A percentile compares a stretch with the other conserved stretches of the same genome.
phyloP scores from a whole-genome alignment of 805 yeast species.

The Cyberlindnera suaveolens region DNA sequence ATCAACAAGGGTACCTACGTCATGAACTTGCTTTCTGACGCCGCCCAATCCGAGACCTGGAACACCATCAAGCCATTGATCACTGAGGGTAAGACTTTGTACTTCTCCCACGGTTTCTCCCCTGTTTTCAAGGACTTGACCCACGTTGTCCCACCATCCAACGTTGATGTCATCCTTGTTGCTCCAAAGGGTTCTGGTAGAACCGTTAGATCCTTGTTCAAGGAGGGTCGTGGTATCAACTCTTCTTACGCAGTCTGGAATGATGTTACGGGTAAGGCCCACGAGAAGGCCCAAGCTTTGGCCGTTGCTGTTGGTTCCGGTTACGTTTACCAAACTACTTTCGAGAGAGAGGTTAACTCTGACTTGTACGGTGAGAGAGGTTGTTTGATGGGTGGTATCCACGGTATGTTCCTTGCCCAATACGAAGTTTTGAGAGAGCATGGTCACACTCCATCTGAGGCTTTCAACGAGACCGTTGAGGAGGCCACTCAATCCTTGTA shows the following conservation, averaged over 20 bases:
- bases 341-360: slow-evolving; percentile 98
- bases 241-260: slow-evolving; percentile 99
- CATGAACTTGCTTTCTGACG: slow-evolving; percentile 98
- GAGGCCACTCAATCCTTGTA: slow-evolving; percentile 99
- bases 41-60: slow-evolving; percentile 99
- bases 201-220: slow-evolving; percentile 98
- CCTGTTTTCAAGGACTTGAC: slow-evolving; percentile 98
- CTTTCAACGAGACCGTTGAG: slow-evolving; percentile 99
- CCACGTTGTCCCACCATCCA: slow-evolving; percentile 89
- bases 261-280: slow-evolving; percentile 98
- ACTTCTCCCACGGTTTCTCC: slow-evolving; percentile 99
- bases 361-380: slow-evolving; percentile 99
- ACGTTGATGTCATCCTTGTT: slow-evolving; percentile 94
- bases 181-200: slow-evolving; percentile 99
- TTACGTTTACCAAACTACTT: slow-evolving; percentile 99
- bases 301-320: slow-evolving; percentile 99
- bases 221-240: slow-evolving; percentile 99
- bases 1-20: slow-evolving; percentile 84
- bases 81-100: slow-evolving; percentile 95
- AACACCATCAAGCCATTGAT: slow-evolving; percentile 75
- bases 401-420: slow-evolving; percentile 99
- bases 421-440: slow-evolving; percentile 99
- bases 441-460: slow-evolving; percentile 99
- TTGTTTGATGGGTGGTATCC: slow-evolving; percentile 99
- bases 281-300: slow-evolving; percentile 96